Evolutionary conservation across 441 rosid genomes (phyloP).

Genomic region (Iberis amara): DNA sequence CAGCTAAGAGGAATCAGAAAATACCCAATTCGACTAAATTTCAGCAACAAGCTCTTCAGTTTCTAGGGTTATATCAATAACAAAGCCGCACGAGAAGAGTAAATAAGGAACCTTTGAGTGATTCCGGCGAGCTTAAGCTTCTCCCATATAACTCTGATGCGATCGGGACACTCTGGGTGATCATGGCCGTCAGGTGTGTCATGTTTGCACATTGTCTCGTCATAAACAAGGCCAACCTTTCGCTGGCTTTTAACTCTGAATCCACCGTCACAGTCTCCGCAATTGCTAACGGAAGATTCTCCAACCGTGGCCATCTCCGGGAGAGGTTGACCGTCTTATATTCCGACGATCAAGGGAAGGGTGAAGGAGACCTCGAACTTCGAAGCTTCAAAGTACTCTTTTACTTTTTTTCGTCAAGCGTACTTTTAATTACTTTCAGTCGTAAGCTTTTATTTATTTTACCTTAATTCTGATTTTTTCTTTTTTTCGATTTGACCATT

Average conservation of each 20-base stretch:
- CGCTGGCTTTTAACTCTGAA: conserved; percentile 21
- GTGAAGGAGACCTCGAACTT: conserved; percentile 2
- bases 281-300: conserved; percentile 1
- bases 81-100: conserved; percentile 1
- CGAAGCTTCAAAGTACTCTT: neutral
- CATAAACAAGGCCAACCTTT: conserved; percentile 68
- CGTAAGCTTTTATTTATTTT: neutral
- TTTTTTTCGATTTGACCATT: neutral
- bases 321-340: neutral
- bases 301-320: conserved; percentile 11
- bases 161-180: conserved; percentile 82
- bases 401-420: too few relatives aligned
- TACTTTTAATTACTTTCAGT: too few relatives aligned
- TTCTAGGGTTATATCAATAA: conserved; percentile 21
- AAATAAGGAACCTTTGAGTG: conserved; percentile 44
- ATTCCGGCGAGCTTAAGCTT: conserved; percentile 55
- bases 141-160: conserved; percentile 67
- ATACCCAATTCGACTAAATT: conserved; percentile 8
- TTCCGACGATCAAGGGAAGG: neutral
- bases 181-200: conserved; percentile 49
- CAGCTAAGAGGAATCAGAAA: conserved; percentile 7
- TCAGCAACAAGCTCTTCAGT: neutral
- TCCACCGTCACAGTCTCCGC: neutral
- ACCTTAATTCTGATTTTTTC: neutral
- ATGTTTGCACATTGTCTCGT: conserved; percentile 85